These are phyloP conservation scores for Moricandia arvensis DNA, from an alignment of 345 rosid species.

Conservation along the genomic window DNA sequence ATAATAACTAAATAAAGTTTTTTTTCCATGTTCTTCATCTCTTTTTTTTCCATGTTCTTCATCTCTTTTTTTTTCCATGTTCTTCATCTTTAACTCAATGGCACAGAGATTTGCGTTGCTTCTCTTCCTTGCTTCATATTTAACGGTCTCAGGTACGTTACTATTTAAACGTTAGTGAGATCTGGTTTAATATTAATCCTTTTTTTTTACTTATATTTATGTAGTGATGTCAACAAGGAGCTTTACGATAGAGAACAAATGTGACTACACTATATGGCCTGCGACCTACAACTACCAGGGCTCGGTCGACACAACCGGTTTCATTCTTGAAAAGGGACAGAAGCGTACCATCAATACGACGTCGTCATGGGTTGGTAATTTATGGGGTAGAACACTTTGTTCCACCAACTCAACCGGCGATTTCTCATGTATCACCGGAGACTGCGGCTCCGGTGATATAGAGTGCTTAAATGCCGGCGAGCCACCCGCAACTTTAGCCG, in stretches of 20 bases:
- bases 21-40: not conserved
- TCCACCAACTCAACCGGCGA: not conserved
- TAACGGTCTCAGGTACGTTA: slow-evolving; percentile 17
- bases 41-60: not conserved
- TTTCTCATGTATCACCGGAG: slow-evolving; percentile 34
- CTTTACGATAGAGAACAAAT: slow-evolving; percentile 51
- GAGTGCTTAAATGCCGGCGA: slow-evolving; percentile 40
- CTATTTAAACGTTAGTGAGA: not conserved
- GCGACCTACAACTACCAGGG: slow-evolving; percentile 40
- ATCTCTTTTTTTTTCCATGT: not conserved
- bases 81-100: not conserved
- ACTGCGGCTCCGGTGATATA: slow-evolving; percentile 51
- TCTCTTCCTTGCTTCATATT: not conserved
- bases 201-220: not conserved
- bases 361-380: slow-evolving; percentile 50
- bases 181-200: not conserved
- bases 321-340: slow-evolving; percentile 38
- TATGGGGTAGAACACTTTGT: slow-evolving; percentile 61
- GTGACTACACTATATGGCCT: slow-evolving; percentile 58
- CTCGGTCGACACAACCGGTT: slow-evolving; percentile 49
- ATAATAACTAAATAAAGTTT: not conserved
- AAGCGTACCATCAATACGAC: slow-evolving; percentile 22
- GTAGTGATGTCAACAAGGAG: slow-evolving; percentile 20
- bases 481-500: slow-evolving; percentile 53
- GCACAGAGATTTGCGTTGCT: not conserved